Conservation (phyloP, 73 alveolate genomes). For the Paramecium sexaurelia region DNA sequence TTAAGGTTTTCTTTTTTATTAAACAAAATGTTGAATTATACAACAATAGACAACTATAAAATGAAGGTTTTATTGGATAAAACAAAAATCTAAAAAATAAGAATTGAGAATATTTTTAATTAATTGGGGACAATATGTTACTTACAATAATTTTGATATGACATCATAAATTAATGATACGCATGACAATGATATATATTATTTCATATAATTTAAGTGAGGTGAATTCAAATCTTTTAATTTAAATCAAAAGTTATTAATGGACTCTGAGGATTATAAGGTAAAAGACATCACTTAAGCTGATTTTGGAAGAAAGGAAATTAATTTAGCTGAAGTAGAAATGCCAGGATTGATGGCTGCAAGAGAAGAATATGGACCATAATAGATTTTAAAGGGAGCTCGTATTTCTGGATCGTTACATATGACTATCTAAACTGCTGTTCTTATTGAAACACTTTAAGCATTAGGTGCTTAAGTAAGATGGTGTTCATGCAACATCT, state of each 20-base stretch:
- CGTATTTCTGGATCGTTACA: constrained; percentile 94
- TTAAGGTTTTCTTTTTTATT: background rate
- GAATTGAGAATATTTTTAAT: background rate
- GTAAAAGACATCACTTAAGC: constrained; percentile 90
- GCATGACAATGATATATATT: background rate
- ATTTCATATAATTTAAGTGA: background rate
- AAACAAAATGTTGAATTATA: background rate
- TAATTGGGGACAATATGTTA: background rate
- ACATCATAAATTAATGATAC: no score
- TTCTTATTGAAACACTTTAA: constrained; percentile 91
- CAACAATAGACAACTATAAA: background rate
- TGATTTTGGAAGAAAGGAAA: constrained; percentile 96
- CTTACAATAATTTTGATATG: background rate
- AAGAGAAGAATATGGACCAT: constrained; percentile 91
- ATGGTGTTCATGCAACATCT: constrained; percentile 97
- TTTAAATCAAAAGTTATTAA: background rate
- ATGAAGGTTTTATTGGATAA: background rate
- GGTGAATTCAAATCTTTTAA: background rate
- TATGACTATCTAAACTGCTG: constrained; percentile 98
- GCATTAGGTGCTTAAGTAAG: constrained; percentile 94
- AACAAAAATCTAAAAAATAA: background rate
- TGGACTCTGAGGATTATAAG: constrained; percentile 77
- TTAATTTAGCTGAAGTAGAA: constrained; percentile 91
- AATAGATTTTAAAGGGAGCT: constrained; percentile 88
- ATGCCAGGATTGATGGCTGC: constrained; percentile 97